Percentiles rank a stretch among this genome's conserved stretches.
Evolutionary conservation across 1,284 basidiomycete species (phyloP).

Genomic region (Malassezia caprae): DNA sequence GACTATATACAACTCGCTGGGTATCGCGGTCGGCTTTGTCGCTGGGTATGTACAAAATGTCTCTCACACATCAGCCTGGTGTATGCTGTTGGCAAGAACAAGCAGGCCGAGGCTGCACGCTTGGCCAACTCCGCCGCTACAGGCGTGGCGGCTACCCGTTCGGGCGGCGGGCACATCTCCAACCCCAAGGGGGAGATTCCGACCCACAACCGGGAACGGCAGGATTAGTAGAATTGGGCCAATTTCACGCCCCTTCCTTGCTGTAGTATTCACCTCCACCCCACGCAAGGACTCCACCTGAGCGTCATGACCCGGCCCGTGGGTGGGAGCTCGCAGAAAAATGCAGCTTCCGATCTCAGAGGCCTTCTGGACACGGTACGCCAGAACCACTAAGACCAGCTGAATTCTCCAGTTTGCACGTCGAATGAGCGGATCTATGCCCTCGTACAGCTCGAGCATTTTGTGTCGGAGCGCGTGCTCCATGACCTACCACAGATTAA

Average conservation of each 20-base stretch:
- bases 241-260: not conserved
- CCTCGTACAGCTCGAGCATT: slow-evolving; percentile 17
- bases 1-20: slow-evolving; percentile 75
- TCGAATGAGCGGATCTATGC: slow-evolving; percentile 17
- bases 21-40: slow-evolving; percentile 78
- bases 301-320: not conserved
- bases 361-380: slow-evolving; percentile 8
- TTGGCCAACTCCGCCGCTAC: slow-evolving; percentile 25
- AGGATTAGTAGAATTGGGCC: not conserved
- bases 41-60: slow-evolving; percentile 52
- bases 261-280: slow-evolving; percentile 2
- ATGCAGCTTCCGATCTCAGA: not conserved
- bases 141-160: slow-evolving; percentile 4
- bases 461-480: slow-evolving; percentile 12
- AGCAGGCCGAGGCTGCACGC: slow-evolving; percentile 36
- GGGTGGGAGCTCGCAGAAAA: not conserved
- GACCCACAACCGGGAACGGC: slow-evolving; percentile 14
- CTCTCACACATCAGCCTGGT: slow-evolving; percentile 41
- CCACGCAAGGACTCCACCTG: not conserved
- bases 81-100: slow-evolving; percentile 45
- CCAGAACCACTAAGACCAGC: not conserved
- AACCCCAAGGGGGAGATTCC: slow-evolving; percentile 24
- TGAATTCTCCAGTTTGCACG: not conserved
- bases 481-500: slow-evolving; percentile 1
- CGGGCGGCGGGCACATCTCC: slow-evolving; percentile 6